Evolutionary conservation across 768 basidiomycete genomes (phyloP), one percentile per base, ranked within the genome.

Genomic region (Trametes cingulata): DNA sequence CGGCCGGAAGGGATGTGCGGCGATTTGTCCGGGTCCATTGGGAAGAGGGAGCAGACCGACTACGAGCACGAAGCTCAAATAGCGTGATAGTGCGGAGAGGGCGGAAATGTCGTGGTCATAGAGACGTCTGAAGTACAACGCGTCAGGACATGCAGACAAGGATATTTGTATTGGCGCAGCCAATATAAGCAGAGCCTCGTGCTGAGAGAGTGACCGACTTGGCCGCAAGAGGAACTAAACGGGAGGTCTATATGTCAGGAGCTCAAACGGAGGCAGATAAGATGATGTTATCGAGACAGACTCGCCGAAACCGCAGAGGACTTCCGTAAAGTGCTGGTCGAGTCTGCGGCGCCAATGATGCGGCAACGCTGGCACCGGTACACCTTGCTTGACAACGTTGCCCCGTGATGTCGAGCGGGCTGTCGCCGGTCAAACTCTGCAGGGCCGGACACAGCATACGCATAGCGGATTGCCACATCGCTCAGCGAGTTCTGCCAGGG

Each of bases 11-110:
- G 69, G 45, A 65, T 62, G 66, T 71, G 74, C 61, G 75, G 60
- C 47, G 75, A 74, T 63, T 74, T 76, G 60, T 71, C 73, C 52
- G 68, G 71, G 66, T 78, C 76, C 77, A 78, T 78, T 52, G 56
- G 29, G 45, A 51, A 47, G 53, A 43, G 52, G 58, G 60, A 55
- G 50, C 29, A 33, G 33, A 35, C 40, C 48, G 43, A 43, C 52
- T 52, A 46, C n/a, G 56, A 43, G 50, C 56, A 51, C 37, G 51
- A 56, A 33, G 60, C 54, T 62, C 56, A 62, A 60, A 59, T 58
- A 58, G 46, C 53, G 58, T 56, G 60, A 35, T 51, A 36, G 48
- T 57, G 54, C 43, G 58, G 36, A 53, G 63, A 51, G 61, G 51
- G 58, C 36, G 43, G 52, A 43, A 61, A 56, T 51, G 62, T 59